phyloP scores from a whole-genome alignment of 2,329 filamentous ascomycete species.

The Cladobotryum protrusum region DNA sequence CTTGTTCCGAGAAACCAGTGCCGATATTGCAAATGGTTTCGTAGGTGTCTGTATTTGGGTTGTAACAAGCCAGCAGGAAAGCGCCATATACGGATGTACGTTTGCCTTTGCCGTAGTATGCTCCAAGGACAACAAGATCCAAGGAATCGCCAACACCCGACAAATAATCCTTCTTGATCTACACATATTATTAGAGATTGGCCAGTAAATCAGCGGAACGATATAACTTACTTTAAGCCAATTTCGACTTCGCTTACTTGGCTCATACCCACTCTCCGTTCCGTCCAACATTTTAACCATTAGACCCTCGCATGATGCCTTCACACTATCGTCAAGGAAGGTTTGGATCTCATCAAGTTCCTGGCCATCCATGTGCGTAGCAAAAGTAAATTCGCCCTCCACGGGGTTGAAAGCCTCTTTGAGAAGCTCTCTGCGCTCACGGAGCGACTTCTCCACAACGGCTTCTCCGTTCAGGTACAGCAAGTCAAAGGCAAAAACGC shows the following conservation, averaged over 20 bases:
- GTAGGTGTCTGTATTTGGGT: slow-evolving; percentile 70
- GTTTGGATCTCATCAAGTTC: slow-evolving; percentile 90
- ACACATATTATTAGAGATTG: background rate
- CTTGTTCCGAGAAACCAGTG: slow-evolving; percentile 91
- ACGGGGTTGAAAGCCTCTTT: slow-evolving; percentile 65
- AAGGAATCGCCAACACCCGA: slow-evolving; percentile 90
- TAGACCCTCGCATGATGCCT: slow-evolving; percentile 90
- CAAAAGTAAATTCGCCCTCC: slow-evolving; percentile 89
- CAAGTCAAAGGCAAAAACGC: slow-evolving; percentile 93
- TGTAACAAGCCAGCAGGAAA: slow-evolving; percentile 93
- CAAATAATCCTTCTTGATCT: slow-evolving; percentile 98
- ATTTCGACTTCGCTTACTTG: slow-evolving; percentile 91
- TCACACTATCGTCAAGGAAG: slow-evolving; percentile 90
- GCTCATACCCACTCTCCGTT: slow-evolving; percentile 87
- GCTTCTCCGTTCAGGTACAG: slow-evolving; percentile 89
- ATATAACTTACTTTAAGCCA: slow-evolving; percentile 74
- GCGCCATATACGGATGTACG: slow-evolving; percentile 93
- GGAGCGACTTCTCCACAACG: slow-evolving; percentile 78
- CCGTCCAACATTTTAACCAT: slow-evolving; percentile 99
- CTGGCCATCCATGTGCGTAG: slow-evolving; percentile 77
- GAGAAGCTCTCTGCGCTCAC: slow-evolving; percentile 74
- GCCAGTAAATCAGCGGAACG: background rate
- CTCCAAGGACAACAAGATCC: slow-evolving; percentile 90
- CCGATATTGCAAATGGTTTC: slow-evolving; percentile 98
- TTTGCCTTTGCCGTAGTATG: slow-evolving; percentile 92